Base-by-base conservation (phyloP, 352 stramenopile genomes). In the Phytophthora crassamura region DNA sequence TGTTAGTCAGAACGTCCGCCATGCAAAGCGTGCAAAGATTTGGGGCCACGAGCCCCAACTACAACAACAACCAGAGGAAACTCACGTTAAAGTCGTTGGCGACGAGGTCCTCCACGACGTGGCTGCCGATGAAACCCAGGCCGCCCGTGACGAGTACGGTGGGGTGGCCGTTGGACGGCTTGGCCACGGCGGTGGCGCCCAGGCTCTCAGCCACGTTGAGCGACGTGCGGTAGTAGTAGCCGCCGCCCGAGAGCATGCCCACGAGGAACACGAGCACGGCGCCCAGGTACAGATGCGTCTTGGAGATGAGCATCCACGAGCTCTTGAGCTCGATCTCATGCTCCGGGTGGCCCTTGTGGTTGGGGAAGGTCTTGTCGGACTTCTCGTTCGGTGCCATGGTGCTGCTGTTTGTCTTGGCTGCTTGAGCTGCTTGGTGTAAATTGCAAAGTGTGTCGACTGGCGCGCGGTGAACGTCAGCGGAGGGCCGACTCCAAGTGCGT, bases 61-160 rank as follows among this genome's bases (percentile, higher is more conserved):
- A 28, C 32, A 48, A 42, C 16, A 10, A n/a, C 55, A 33, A 35
- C 30, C 36, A 39, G 25, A 34, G 36, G 42, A 18, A 22, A 74
- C 78, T 54, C 64, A 90, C 82, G 68, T 89, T 77, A 60, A 92
- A 92, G 34, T 82, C 72, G 45, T 92, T 91, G 43, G 60, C 72
- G n/a, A 90, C 51, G 47, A 94, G 53, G 42, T 92, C 83, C 56
- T 94, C 85, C 2, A 94, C 85, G 40, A 94, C 83, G 63, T 94
- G 85, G 55, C 85, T 92, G 48, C 85, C 85, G 41, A 94, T 94
- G 65, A 94, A 94, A n/a, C 85, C 85, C 8, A 94, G 78, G 1
- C 85, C 85, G 12, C 85, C 85, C 3, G 85, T 94, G 28, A 94
- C 85, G n/a, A 94, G 70, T 45, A 94, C 82, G 0, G 83, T 90